phyloP scores from a whole-genome alignment of 495 filamentous ascomycete species.

The Lentithecium fluviatile region DNA sequence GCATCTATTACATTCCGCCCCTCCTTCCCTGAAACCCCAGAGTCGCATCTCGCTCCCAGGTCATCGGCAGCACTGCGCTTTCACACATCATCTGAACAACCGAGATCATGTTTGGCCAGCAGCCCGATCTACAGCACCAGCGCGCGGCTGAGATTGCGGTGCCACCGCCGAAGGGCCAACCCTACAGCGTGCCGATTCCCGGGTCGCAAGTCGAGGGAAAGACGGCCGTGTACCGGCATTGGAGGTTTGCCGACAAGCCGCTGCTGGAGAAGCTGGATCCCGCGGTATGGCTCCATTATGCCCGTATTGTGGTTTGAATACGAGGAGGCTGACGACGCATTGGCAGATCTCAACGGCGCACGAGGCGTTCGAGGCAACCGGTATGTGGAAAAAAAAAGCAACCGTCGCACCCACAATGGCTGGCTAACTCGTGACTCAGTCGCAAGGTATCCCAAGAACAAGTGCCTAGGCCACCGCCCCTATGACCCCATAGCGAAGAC shows the following conservation, averaged over 20 bases:
- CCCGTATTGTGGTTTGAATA: background rate
- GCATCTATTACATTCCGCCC: no score
- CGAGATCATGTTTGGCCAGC: constrained; percentile 22
- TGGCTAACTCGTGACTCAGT: constrained; percentile 20
- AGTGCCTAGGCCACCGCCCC: constrained; percentile 77
- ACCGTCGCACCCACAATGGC: background rate
- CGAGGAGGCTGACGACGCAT: background rate
- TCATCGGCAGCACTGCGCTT: no score
- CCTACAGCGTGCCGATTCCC: constrained; percentile 67
- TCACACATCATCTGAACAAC: no score
- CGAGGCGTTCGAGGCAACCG: constrained; percentile 74
- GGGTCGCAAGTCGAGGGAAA: constrained; percentile 71
- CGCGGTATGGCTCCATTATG: constrained; percentile 48
- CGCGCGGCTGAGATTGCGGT: constrained; percentile 41
- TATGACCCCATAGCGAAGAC: constrained; percentile 74
- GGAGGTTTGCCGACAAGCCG: constrained; percentile 63
- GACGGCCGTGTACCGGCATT: constrained; percentile 78
- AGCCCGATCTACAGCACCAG: constrained; percentile 31
- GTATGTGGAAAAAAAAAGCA: constrained; percentile 39
- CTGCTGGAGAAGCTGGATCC: constrained; percentile 75
- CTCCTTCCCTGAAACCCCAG: no score
- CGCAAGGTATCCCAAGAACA: constrained; percentile 47
- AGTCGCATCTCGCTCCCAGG: no score
- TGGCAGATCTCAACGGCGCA: constrained; percentile 64
- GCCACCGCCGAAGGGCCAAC: constrained; percentile 59